phyloP scores from a whole-genome alignment of 2,329 filamentous ascomycete species.

The Ophiostoma quercus region DNA sequence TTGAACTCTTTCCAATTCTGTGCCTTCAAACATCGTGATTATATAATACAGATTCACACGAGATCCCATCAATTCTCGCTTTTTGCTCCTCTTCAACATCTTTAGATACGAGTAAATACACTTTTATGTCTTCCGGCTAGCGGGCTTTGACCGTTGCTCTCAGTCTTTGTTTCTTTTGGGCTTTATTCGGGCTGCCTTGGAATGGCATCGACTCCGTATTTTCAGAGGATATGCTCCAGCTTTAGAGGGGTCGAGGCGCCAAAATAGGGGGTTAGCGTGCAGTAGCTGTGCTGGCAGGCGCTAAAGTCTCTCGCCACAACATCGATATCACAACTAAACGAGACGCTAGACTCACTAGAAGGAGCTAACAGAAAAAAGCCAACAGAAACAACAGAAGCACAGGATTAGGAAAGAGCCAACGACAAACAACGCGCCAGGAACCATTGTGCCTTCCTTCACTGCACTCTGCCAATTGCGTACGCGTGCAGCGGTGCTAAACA shows the following conservation, averaged over 20 bases:
- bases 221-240: neutral
- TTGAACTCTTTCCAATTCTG: neutral
- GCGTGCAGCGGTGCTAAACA: neutral
- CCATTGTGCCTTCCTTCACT: neutral
- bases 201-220: neutral
- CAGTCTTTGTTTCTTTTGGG: neutral
- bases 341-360: neutral
- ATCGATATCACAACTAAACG: neutral
- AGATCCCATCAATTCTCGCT: neutral
- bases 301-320: neutral
- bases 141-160: neutral
- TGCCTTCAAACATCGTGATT: neutral
- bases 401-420: neutral
- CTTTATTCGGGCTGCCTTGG: neutral
- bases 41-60: neutral
- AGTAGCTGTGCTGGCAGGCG: neutral
- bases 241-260: neutral
- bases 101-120: neutral
- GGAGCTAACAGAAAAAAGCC: neutral
- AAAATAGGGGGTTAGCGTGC: neutral
- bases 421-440: neutral
- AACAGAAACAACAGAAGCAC: neutral
- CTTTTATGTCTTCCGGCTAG: conserved; percentile 3
- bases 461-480: conserved; percentile 10
- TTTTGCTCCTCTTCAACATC: neutral